phyloP scores from a whole-genome alignment of 202 grass and related monocot species.

The Panicum virgatum region DNA sequence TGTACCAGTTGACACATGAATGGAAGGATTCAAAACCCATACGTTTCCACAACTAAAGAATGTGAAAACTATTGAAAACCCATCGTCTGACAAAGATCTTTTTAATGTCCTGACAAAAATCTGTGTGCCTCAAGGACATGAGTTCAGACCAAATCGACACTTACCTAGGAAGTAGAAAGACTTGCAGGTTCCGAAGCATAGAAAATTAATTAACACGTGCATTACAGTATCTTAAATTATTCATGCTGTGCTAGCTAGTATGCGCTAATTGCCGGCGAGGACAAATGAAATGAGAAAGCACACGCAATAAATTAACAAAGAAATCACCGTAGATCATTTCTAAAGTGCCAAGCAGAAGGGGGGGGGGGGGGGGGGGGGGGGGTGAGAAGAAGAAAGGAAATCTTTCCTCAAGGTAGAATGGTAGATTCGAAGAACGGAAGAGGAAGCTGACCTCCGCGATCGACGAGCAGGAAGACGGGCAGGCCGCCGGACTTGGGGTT shows the following conservation, averaged over 20 bases:
- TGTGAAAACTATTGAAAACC: neutral
- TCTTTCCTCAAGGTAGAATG: neutral
- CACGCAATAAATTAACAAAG: neutral
- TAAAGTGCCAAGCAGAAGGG: neutral
- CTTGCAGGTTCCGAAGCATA: neutral
- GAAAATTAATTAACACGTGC: neutral
- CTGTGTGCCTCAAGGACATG: neutral
- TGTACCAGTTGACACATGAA: neutral
- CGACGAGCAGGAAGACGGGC: slow-evolving; percentile 79
- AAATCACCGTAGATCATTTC: neutral
- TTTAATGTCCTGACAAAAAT: neutral
- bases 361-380: too few species aligned
- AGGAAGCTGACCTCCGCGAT: slow-evolving; percentile 57
- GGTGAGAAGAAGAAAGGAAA: neutral
- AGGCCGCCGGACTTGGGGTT: slow-evolving; percentile 60
- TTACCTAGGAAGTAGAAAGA: neutral
- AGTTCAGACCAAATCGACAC: neutral
- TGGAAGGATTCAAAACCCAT: neutral
- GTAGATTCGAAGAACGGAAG: neutral
- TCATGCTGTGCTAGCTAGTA: neutral
- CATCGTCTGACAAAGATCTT: neutral
- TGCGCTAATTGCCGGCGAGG: neutral
- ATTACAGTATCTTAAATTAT: neutral
- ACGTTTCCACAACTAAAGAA: neutral
- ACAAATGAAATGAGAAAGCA: neutral